These are phyloP conservation scores for Massospora cicadina DNA, from an alignment of 371 early-diverging fungal genomes.

Conservation along the genomic window DNA sequence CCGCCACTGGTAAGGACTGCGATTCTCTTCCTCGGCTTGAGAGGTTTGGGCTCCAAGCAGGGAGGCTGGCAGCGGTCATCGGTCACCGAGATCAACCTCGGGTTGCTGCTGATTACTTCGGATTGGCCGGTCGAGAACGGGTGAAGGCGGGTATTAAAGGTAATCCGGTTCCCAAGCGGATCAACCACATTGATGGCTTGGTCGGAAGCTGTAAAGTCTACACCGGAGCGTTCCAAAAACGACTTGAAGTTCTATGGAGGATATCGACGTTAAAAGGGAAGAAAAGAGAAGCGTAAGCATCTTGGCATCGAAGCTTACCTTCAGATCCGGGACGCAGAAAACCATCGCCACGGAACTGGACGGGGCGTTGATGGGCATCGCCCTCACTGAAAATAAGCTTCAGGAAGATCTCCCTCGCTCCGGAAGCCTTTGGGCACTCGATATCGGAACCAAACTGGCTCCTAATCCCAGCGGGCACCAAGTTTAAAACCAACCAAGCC, in stretches of 20 bases:
- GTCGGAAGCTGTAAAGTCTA: no score
- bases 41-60: not conserved
- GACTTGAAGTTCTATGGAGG: no score
- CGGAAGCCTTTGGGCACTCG: not conserved
- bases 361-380: not conserved
- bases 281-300: no score
- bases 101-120: not conserved
- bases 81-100: not conserved
- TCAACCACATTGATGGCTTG: not conserved
- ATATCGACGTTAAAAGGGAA: no score
- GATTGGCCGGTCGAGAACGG: not conserved
- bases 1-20: slow-evolving; percentile 97
- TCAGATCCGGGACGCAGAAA: not conserved
- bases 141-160: not conserved
- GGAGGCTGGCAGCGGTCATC: not conserved
- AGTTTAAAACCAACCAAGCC: not conserved
- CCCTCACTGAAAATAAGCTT: not conserved
- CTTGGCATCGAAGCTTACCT: not conserved
- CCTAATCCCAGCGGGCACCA: not conserved
- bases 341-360: not conserved
- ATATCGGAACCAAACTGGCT: not conserved
- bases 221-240: no score
- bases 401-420: not conserved
- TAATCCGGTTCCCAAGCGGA: not conserved
- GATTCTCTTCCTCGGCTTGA: slow-evolving; percentile 30